Evolutionary conservation across 2,329 filamentous ascomycete species (phyloP).

Genomic region (Alternaria arbusti): DNA sequence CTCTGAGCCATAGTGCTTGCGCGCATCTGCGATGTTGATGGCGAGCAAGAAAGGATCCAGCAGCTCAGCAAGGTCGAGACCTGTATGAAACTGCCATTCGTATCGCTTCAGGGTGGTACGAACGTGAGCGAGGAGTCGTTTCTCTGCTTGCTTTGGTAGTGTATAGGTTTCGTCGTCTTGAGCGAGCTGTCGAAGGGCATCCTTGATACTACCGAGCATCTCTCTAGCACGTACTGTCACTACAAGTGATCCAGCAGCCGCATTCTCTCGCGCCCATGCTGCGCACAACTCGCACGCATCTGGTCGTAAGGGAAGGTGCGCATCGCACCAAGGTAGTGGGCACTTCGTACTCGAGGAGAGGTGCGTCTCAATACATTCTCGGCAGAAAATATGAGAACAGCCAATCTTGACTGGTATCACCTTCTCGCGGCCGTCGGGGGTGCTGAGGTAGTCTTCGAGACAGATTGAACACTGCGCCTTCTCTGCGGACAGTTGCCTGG

Average conservation of each 20-base stretch:
- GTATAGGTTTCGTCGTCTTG: constrained; percentile 14
- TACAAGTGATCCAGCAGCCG: constrained; percentile 1
- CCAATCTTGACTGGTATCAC: constrained; percentile 17
- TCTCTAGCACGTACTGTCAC: constrained; percentile 22
- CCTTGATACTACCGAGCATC: constrained; percentile 21
- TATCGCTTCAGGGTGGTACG: constrained; percentile 12
- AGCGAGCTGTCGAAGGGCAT: constrained; percentile 11
- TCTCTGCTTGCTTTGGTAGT: constrained; percentile 3
- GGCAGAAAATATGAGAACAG: constrained; percentile 21
- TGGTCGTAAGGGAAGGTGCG: constrained; percentile 7
- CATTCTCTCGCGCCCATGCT: constrained; percentile 11
- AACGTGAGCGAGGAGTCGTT: constrained; percentile 10
- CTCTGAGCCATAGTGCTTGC: neutral
- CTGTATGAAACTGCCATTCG: constrained; percentile 25
- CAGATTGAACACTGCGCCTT: constrained; percentile 19
- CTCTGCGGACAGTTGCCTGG: constrained; percentile 1
- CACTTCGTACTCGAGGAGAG: constrained; percentile 11
- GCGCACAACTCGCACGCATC: constrained; percentile 18
- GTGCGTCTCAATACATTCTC: constrained; percentile 19
- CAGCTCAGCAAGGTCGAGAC: constrained; percentile 20
- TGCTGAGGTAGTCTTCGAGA: constrained; percentile 18
- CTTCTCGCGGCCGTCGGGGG: neutral
- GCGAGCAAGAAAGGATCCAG: neutral
- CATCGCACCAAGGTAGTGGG: constrained; percentile 16
- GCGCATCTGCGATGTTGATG: neutral